Conservation (phyloP, 2,329 filamentous ascomycete genomes). For the Botrytis tulipae region DNA sequence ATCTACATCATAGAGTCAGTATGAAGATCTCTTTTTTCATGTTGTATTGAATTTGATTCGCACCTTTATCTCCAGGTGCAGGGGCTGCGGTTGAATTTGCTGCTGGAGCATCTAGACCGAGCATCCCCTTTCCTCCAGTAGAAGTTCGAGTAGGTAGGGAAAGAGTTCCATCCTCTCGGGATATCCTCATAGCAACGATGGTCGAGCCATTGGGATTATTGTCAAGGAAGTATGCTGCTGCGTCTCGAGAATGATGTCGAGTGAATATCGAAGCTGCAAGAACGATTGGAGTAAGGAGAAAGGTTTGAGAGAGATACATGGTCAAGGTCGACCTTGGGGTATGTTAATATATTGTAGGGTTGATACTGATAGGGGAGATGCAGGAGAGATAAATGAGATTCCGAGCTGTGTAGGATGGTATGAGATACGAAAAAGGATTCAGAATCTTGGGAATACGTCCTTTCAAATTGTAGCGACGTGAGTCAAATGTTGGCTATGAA, state of each 20-base stretch:
- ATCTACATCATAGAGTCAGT: constrained; percentile 39
- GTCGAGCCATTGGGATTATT: constrained; percentile 48
- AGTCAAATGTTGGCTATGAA: not conserved
- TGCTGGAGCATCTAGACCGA: constrained; percentile 39
- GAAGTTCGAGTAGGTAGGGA: constrained; percentile 42
- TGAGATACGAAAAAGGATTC: not conserved
- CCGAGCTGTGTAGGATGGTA: not conserved
- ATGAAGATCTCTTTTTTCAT: too few species aligned
- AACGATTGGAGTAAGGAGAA: not conserved
- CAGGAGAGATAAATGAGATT: not conserved
- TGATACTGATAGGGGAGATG: not conserved
- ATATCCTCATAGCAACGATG: constrained; percentile 50
- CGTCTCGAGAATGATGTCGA: not conserved
- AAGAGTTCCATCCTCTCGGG: constrained; percentile 46
- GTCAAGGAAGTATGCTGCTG: constrained; percentile 53
- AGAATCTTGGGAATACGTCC: not conserved
- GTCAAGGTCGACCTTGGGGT: not conserved
- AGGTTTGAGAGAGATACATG: not conserved
- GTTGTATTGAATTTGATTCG: not conserved
- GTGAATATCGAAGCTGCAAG: not conserved
- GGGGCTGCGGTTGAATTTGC: not conserved
- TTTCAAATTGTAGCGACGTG: not conserved
- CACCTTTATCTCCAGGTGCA: not conserved
- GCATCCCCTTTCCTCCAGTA: constrained; percentile 49
- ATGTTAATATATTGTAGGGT: not conserved